These are phyloP conservation scores for Ophiostoma ips DNA, from an alignment of 2,329 filamentous ascomycete species.

Conservation along the genomic window DNA sequence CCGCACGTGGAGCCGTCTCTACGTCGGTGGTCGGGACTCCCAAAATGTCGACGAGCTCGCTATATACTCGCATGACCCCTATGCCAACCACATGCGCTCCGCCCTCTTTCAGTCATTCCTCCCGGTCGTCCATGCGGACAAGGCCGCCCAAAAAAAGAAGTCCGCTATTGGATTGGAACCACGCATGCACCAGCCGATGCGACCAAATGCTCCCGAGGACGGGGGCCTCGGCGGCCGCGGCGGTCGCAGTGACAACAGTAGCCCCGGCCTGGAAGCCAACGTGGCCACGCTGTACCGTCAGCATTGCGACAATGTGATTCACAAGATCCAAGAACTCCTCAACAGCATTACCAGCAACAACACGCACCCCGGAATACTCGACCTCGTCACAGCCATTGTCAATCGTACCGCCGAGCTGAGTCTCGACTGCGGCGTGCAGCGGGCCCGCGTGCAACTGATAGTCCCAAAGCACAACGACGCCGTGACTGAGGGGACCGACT, in stretches of 20 bases:
- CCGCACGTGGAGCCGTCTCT: conserved; percentile 12
- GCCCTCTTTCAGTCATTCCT: conserved; percentile 17
- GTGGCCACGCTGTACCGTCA: conserved; percentile 2
- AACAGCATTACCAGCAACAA: conserved; percentile 6
- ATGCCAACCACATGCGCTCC: conserved; percentile 17
- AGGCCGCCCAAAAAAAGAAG: neutral
- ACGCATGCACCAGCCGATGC: conserved; percentile 3
- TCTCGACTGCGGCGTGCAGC: conserved; percentile 13
- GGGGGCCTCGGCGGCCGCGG: no score
- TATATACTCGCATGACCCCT: conserved; percentile 13
- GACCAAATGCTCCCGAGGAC: no score
- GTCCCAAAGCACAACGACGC: neutral
- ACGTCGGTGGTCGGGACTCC: neutral
- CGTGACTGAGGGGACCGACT: conserved; percentile 9
- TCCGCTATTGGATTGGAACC: neutral
- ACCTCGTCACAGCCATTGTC: conserved; percentile 5
- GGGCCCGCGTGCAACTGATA: conserved; percentile 6
- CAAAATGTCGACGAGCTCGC: conserved; percentile 10
- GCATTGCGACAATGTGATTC: conserved; percentile 4
- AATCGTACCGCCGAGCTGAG: conserved; percentile 8
- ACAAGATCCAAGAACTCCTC: conserved; percentile 4
- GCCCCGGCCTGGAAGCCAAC: neutral
- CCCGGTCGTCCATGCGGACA: conserved; percentile 10
- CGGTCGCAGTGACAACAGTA: neutral
- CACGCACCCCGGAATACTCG: conserved; percentile 2